These are phyloP conservation scores for Cyberlindnera mrakii DNA, from an alignment of 805 yeast species.

Conservation along the genomic window DNA sequence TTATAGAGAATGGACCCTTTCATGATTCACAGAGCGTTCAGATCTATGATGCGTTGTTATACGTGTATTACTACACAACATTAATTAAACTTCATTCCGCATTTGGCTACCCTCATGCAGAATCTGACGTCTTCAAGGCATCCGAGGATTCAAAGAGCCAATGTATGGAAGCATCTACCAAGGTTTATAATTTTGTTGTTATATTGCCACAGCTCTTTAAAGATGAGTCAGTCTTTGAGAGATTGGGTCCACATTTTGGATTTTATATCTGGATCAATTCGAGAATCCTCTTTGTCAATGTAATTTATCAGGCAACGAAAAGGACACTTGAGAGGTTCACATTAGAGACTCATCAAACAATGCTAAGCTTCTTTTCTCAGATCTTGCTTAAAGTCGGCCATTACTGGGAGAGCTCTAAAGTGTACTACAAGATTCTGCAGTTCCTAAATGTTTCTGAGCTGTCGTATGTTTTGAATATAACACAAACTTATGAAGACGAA, in stretches of 20 bases:
- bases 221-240: constrained; percentile 14
- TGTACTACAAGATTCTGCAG: constrained; percentile 24
- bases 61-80: constrained; percentile 17
- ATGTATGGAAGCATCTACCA: constrained; percentile 18
- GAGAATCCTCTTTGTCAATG: constrained; percentile 27
- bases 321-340: constrained; percentile 5
- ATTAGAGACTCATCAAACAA: constrained; percentile 8
- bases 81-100: constrained; percentile 20
- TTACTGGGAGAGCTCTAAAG: constrained; percentile 25
- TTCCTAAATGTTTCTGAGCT: constrained; percentile 22
- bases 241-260: constrained; percentile 28
- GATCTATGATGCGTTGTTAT: constrained; percentile 16
- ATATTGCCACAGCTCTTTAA: constrained; percentile 5
- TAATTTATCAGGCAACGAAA: constrained; percentile 10
- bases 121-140: constrained; percentile 16
- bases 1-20: constrained; percentile 11
- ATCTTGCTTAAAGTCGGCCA: constrained; percentile 20
- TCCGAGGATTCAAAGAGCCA: constrained; percentile 18
- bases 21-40: constrained; percentile 1
- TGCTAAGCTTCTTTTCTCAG: constrained; percentile 11
- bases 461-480: constrained; percentile 9
- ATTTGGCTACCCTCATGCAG: constrained; percentile 20
- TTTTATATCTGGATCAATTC: constrained; percentile 29
- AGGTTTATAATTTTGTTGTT: constrained; percentile 13
- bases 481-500: constrained; percentile 13